Conservation (phyloP, 305 asterid genomes). For the Withania somnifera region DNA sequence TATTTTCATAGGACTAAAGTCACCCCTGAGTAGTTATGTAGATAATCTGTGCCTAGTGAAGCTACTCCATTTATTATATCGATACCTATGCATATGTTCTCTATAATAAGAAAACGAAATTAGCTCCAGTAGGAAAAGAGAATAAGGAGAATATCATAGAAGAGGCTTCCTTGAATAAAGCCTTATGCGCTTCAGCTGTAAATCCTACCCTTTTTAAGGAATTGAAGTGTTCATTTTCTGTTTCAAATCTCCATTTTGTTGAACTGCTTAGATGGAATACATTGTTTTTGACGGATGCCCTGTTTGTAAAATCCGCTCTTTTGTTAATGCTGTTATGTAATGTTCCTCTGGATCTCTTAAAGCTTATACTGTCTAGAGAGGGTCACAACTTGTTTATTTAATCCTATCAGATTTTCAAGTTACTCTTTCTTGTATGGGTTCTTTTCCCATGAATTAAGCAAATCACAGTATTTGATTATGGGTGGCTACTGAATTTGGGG, state of each 20-base stretch:
- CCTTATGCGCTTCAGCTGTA: neutral
- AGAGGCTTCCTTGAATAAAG: neutral
- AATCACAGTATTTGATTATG: neutral
- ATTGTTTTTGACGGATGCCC: neutral
- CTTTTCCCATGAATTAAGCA: neutral
- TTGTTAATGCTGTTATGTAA: neutral
- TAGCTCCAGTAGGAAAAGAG: neutral
- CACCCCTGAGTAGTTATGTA: neutral
- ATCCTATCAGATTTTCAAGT: neutral
- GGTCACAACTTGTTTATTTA: neutral
- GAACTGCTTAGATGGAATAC: neutral
- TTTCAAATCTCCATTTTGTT: neutral
- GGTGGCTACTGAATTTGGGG: neutral
- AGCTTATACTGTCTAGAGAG: neutral
- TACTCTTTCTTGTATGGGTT: neutral
- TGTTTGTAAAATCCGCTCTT: neutral
- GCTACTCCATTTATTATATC: neutral
- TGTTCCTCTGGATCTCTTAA: neutral
- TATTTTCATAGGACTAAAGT: too few species aligned
- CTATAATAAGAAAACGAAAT: neutral
- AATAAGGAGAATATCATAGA: neutral
- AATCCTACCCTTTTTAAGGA: neutral
- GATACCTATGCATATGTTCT: neutral
- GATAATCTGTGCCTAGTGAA: neutral
- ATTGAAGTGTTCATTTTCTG: neutral